These are phyloP conservation scores for Chrysanthemum lavandulifolium DNA, from an alignment of 129 eudicot genomes.

Conservation along the genomic window DNA sequence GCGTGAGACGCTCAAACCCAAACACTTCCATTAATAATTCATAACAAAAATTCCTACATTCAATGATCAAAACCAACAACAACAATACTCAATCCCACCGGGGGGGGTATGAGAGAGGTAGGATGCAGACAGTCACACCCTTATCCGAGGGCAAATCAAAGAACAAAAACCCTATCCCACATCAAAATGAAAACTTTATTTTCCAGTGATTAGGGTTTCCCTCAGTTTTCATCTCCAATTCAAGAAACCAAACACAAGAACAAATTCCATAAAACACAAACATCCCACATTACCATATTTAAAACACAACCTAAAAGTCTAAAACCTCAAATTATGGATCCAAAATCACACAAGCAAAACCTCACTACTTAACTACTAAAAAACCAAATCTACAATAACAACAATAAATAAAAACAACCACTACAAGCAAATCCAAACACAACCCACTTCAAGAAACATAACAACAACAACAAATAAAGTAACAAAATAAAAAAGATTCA, in stretches of 20 bases:
- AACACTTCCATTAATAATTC: constrained; percentile 9
- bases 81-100: no score
- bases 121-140: no score
- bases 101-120: no score
- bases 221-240: constrained; percentile 7
- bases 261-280: constrained; percentile 14
- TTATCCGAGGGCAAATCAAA: no score
- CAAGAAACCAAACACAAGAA: constrained; percentile 16
- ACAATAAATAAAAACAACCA: background rate
- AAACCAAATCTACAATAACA: constrained; percentile 1
- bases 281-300: constrained; percentile 27
- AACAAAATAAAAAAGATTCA: constrained; percentile 12
- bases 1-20: background rate
- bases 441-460: background rate
- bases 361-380: background rate
- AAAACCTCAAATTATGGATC: constrained; percentile 14
- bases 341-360: no score
- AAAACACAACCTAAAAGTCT: background rate
- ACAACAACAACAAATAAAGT: background rate
- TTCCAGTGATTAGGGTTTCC: constrained; percentile 18
- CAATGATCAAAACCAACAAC: constrained; percentile 15
- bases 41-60: constrained; percentile 15
- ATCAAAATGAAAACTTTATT: constrained; percentile 2
- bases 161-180: constrained; percentile 16
- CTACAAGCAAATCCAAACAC: background rate